Conservation (phyloP, 345 rosid genomes). For the Physaria fendleri region DNA sequence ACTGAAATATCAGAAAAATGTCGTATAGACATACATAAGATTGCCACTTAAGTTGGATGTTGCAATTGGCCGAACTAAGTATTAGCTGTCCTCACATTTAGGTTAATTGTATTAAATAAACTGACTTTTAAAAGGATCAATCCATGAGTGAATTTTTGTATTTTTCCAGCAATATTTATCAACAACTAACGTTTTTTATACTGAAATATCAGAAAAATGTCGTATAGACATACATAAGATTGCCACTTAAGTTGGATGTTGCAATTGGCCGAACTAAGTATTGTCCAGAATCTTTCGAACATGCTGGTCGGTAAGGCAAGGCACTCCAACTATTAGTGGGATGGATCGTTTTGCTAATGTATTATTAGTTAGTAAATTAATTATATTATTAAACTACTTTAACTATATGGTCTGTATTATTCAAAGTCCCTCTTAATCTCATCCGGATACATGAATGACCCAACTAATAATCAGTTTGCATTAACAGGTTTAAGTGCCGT, state of each 20-base stretch:
- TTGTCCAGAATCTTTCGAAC: conserved; percentile 13
- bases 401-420: conserved; percentile 1
- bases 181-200: too few relatives aligned
- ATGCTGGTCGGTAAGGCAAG: conserved; percentile 29
- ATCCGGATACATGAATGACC: conserved; percentile 19
- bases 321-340: conserved; percentile 16
- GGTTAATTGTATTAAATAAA: too few relatives aligned
- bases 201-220: too few relatives aligned
- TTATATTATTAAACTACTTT: not conserved
- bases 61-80: conserved; percentile 4
- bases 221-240: not conserved
- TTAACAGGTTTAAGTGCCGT: conserved; percentile 12
- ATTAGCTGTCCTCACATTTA: not conserved
- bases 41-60: not conserved
- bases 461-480: not conserved
- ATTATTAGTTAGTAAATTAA: too few relatives aligned
- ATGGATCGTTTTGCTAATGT: not conserved
- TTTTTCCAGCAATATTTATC: too few relatives aligned
- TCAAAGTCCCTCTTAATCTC: conserved; percentile 1
- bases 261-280: conserved; percentile 1
- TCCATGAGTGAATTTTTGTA: too few relatives aligned
- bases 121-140: too few relatives aligned
- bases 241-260: not conserved
- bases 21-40: not conserved
- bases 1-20: too few relatives aligned